Base-by-base conservation (phyloP, 768 basidiomycete species). In the Hericium alpestre region DNA sequence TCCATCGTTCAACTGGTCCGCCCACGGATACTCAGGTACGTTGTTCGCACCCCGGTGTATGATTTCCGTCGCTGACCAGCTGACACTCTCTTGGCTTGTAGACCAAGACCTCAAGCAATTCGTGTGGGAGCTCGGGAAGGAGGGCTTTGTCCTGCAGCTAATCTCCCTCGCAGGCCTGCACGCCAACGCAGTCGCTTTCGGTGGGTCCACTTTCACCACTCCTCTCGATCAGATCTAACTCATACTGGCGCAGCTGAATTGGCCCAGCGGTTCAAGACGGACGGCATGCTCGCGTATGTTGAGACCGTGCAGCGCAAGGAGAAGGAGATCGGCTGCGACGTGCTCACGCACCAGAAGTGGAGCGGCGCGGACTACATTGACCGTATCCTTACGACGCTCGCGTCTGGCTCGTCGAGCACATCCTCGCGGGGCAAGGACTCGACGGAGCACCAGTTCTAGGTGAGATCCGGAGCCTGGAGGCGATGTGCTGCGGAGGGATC, bases 321-420 rank as follows among this genome's bases (percentile, higher is more conserved):
- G 71, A 88, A 86, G 70, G 90, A 86, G 64, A 80, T 93, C 53
- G 87, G 87, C 38, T 88, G 87, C 58, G 92, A 95, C 67, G 91
- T 95, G 37, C 74, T 94, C 50, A 95, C 89, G 2, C 92, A 95
- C 70, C 92, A 95, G 73, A 94, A 93, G 78, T 96, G 93, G 92
- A 92, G 90, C 61, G 92, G 93, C 38, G 92, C 92, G 22, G 88
- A 87, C 65, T 95, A 94, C 69, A 82, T 93, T 57, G 92, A 95
- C 71, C 74, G 86, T 55, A 93, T 95, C 61, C 72, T 95, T 53
- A 82, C 82, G 41, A 88, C 83, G 15, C 81, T 95, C 20, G 86
- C 90, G 8, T 90, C 89, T 10, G 92, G 92, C 56, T 93, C 90
- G 10, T 91, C 91, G 32, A 89, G 87, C 64, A 93, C 92, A 4